Evolutionary conservation across 352 stramenopile species (phyloP).

Genomic region (Globisporangium apiculatum): DNA sequence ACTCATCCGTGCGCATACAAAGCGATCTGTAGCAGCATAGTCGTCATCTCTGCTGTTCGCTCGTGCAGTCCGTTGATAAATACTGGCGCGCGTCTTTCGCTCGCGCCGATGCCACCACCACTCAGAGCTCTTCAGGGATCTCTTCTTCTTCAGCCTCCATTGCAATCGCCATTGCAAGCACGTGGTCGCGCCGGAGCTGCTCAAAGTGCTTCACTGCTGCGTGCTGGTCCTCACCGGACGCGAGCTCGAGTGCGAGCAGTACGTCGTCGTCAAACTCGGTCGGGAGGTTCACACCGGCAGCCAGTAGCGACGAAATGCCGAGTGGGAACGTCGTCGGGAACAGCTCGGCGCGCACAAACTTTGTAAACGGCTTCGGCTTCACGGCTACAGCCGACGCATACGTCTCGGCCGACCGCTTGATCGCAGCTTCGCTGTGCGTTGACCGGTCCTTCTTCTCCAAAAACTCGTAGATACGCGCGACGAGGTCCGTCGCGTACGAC

Average conservation of each 20-base stretch:
- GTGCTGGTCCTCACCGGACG: conserved; percentile 57
- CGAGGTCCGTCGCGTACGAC: conserved; percentile 70
- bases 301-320: conserved; percentile 36
- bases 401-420: conserved; percentile 39
- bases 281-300: conserved; percentile 25
- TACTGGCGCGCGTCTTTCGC: conserved; percentile 12
- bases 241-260: conserved; percentile 53
- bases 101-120: too few species aligned
- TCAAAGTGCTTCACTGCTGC: conserved; percentile 58
- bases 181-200: conserved; percentile 42
- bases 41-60: neutral
- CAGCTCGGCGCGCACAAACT: conserved; percentile 44
- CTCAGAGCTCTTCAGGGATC: conserved; percentile 38
- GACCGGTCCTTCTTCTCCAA: conserved; percentile 61
- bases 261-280: conserved; percentile 53
- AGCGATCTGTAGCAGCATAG: too few species aligned
- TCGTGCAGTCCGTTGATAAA: conserved; percentile 22
- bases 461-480: conserved; percentile 75
- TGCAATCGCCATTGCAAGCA: conserved; percentile 41
- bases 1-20: too few species aligned
- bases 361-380: conserved; percentile 44
- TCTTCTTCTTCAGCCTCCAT: conserved; percentile 43
- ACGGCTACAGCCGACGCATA: conserved; percentile 34
- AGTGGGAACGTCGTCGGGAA: conserved; percentile 46
- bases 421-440: conserved; percentile 26